Evolutionary conservation across 176 grass and related monocot species (phyloP), one percentile per base, ranked within the genome.

Genomic region (Oryza meyeriana): DNA sequence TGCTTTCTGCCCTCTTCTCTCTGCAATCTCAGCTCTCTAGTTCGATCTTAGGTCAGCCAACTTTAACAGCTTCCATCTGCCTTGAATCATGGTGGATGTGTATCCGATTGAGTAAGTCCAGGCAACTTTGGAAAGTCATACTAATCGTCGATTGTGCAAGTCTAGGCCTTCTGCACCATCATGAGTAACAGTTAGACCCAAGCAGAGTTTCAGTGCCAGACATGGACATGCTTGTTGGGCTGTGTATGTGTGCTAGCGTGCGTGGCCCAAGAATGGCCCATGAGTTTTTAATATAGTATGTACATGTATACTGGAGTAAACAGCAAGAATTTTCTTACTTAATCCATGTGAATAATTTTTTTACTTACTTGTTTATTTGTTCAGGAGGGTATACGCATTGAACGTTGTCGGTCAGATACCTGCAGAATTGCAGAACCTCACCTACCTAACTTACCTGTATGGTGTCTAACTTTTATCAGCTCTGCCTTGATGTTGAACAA

Each of bases 391-490:
- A 7, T 81, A 71, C 12, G 81, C 70, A 0, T 47, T 92, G 69
- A 66, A 87, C 44, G 87, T 90, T 52, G 85, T 66, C 7, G 93
- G 93, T 47, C 76, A 33, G 44, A 88, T 95, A 77, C 89, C 89
- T 6, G 71, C 81, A 16, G 93, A 92, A 25, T 82, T 92, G 16
- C 87, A 90, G 71, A 84, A 88, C 64, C 36, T 94, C 38, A 88
- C 93, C 8, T 83, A 89, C 28, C 84, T 92, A 25, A 61, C 2
- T 52, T 16, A 81, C 38, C 76, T 94, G 93, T 92, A 90, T 67
- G 81, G 1, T 25, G 5, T 29, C 41, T 34, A 17, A 40, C 30
- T 38, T 0, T 29, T 73, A 14, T 58, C 52, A 58, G 18, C 33
- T 73, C 69, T 17, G 7, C 32, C 31, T 47, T 35, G 20, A 41